A percentile compares a stretch with the other conserved stretches of the same genome.
Conservation (phyloP, 1,139 yeast genomes). For the Scheffersomyces quercinus region DNA sequence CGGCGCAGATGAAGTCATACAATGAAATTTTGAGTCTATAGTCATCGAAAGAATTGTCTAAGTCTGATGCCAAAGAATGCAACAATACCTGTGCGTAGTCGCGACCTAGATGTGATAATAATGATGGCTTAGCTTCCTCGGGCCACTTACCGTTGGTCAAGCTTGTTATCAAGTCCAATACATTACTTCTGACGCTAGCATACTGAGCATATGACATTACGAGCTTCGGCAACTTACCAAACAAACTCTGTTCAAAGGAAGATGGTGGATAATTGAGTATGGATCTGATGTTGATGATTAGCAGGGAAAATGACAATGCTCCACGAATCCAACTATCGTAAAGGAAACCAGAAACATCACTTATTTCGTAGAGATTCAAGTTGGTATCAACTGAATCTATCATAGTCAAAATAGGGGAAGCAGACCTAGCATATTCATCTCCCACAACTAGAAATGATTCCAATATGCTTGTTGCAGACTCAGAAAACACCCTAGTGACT, state of each 20-base stretch:
- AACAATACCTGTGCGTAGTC: slow-evolving; percentile 61
- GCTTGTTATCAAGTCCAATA: slow-evolving; percentile 60
- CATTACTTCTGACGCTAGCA: slow-evolving; percentile 47
- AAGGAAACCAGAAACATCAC: slow-evolving; percentile 45
- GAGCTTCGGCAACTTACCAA: slow-evolving; percentile 54
- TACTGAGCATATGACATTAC: slow-evolving; percentile 60
- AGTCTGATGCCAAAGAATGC: slow-evolving; percentile 57
- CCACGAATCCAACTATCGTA: slow-evolving; percentile 44
- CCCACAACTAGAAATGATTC: slow-evolving; percentile 58
- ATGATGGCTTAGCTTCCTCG: slow-evolving; percentile 61
- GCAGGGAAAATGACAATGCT: slow-evolving; percentile 41
- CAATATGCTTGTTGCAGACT: slow-evolving; percentile 49
- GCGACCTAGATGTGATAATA: slow-evolving; percentile 77
- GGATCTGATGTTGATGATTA: slow-evolving; percentile 57
- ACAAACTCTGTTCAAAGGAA: slow-evolving; percentile 62
- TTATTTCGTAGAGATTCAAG: slow-evolving; percentile 39
- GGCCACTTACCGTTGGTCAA: slow-evolving; percentile 66
- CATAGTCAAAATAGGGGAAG: slow-evolving; percentile 54
- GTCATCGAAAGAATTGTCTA: slow-evolving; percentile 60
- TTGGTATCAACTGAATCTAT: slow-evolving; percentile 48
- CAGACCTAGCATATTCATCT: slow-evolving; percentile 52
- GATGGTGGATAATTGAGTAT: slow-evolving; percentile 54
- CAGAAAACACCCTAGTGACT: slow-evolving; percentile 50
- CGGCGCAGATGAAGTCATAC: slow-evolving; percentile 74
- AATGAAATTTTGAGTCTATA: slow-evolving; percentile 56